Conservation (phyloP, 495 filamentous ascomycete species). For the Lophiostoma macrostomum region DNA sequence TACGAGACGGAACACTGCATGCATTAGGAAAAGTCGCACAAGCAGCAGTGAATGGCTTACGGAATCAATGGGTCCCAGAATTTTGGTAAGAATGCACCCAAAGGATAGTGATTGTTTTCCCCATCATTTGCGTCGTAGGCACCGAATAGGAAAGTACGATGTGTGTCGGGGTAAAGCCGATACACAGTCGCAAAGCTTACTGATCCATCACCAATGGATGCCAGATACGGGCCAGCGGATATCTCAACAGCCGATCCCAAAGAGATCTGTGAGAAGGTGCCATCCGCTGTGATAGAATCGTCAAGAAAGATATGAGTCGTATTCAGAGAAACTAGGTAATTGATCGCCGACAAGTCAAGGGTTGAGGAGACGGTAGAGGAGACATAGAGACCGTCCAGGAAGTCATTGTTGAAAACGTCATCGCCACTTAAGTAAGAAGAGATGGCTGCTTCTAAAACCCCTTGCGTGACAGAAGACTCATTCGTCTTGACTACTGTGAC, state of each 20-base stretch:
- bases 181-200: constrained; percentile 30
- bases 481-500: constrained; percentile 32
- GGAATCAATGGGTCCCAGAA: constrained; percentile 32
- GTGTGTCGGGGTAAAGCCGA: constrained; percentile 31
- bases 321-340: constrained; percentile 19
- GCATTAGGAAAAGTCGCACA: background rate
- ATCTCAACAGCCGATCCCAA: background rate
- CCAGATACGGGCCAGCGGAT: constrained; percentile 28
- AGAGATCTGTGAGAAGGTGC: constrained; percentile 3
- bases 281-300: constrained; percentile 5
- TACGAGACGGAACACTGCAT: constrained; percentile 29
- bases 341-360: constrained; percentile 27
- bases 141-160: constrained; percentile 32
- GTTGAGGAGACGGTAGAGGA: constrained; percentile 19
- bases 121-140: constrained; percentile 32
- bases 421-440: constrained; percentile 12
- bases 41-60: constrained; percentile 7
- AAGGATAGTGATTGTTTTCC: constrained; percentile 15
- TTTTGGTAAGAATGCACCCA: constrained; percentile 26
- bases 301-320: constrained; percentile 7
- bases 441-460: constrained; percentile 9
- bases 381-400: constrained; percentile 39
- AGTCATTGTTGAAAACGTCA: constrained; percentile 34
- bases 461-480: constrained; percentile 9
- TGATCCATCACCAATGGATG: constrained; percentile 4